Base-by-base conservation (phyloP, 495 filamentous ascomycete genomes). In the Cryomyces minteri region DNA sequence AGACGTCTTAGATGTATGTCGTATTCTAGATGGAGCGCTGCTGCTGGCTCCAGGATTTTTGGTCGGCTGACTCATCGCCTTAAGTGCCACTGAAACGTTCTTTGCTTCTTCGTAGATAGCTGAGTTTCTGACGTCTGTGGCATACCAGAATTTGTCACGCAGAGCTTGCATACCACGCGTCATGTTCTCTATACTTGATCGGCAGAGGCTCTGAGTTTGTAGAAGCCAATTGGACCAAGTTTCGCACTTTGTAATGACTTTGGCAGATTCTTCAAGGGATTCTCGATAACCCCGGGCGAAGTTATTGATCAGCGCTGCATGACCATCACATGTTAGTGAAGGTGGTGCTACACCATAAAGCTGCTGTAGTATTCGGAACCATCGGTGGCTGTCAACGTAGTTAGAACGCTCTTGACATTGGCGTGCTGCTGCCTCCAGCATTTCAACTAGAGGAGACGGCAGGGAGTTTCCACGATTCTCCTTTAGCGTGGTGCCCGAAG, bases 71-170 rank as follows among this genome's bases (percentile, higher is more conserved):
- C 74, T 79, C 90, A 98, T 98, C n/a, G 78, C 82, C 59, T 88
- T 90, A 40, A 98, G 63, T 31, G 90, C 90, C 46, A 79, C 69
- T 8, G 86, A 83, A 8, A 98, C 79, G 57, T 88, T 80, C 48
- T 79, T 78, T 25, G 86, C 86, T 58, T 92, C 82, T 48, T 93
- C 88, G 54, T 94, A 98, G 2, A 76, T 72, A 38, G 76, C 84
- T 12, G 88, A 95, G 54, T 94, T 88, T 45, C 82, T 79, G 39
- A 96, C 90, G 60, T 96, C 90, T 5, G 88, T 93, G 51, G 90
- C 83, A 59, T 94, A 98, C 90, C 90, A 98, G 84, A 94, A 94
- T 68, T 96, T 96, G 60, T 92, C 81, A 38, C 90, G 72, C 14
- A 88, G 64, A 25, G 77, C 72, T 44, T 77, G 77, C 11, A 80